phyloP scores from a whole-genome alignment of 805 yeast species.

The Jamesozyma rosinii region DNA sequence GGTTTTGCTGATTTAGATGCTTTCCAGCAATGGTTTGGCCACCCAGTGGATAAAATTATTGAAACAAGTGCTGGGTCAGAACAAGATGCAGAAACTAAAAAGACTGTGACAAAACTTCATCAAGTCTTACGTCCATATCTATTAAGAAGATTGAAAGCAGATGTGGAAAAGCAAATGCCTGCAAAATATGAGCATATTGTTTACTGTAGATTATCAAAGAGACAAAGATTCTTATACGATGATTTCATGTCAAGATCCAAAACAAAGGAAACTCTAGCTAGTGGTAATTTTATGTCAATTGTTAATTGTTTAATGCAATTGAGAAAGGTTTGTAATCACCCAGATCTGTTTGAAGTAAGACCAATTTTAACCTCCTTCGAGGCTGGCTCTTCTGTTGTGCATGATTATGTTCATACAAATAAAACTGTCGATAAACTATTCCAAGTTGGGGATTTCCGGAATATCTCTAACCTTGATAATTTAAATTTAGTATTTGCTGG shows the following conservation, averaged over 20 bases:
- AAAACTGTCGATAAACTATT: slow-evolving; percentile 30
- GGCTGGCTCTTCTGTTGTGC: slow-evolving; percentile 52
- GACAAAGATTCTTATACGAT: slow-evolving; percentile 87
- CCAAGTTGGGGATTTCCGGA: neutral
- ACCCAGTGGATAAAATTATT: slow-evolving; percentile 85
- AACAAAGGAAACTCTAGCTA: slow-evolving; percentile 84
- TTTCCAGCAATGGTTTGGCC: slow-evolving; percentile 98
- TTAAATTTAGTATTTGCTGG: slow-evolving; percentile 52
- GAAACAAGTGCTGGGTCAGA: slow-evolving; percentile 49
- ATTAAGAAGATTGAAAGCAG: slow-evolving; percentile 83
- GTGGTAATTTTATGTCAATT: slow-evolving; percentile 90
- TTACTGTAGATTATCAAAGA: slow-evolving; percentile 81
- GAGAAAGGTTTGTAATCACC: slow-evolving; percentile 93
- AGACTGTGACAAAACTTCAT: slow-evolving; percentile 81
- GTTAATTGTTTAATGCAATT: slow-evolving; percentile 96
- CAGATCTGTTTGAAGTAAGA: slow-evolving; percentile 90
- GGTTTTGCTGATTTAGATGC: slow-evolving; percentile 95
- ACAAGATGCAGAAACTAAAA: slow-evolving; percentile 68
- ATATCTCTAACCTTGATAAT: slow-evolving; percentile 41
- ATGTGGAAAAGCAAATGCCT: slow-evolving; percentile 98
- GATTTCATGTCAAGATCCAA: slow-evolving; percentile 97
- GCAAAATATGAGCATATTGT: slow-evolving; percentile 92
- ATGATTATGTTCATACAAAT: slow-evolving; percentile 38
- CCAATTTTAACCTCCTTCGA: slow-evolving; percentile 89
- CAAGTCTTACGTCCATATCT: slow-evolving; percentile 89